Conservation (phyloP, 2,329 filamentous ascomycete species). For the Ceratocystis huliohia region DNA sequence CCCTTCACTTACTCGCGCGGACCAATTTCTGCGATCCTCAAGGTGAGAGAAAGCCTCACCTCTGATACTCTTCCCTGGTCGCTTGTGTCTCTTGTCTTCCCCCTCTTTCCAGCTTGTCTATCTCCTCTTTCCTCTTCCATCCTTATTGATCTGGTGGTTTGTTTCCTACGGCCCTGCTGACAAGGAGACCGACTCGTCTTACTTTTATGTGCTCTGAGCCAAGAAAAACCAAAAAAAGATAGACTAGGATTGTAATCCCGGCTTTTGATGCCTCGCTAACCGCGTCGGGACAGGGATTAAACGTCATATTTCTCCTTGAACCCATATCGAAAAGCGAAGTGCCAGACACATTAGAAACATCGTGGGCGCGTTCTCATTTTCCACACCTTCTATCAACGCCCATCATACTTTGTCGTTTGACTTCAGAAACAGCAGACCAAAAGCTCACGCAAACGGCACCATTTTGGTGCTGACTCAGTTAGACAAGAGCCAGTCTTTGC, state of each 20-base stretch:
- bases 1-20: background rate
- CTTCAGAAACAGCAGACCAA: too few species aligned
- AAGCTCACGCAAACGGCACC: too few species aligned
- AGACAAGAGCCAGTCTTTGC: background rate
- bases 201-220: background rate
- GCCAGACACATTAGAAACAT: constrained; percentile 9
- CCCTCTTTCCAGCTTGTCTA: background rate
- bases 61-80: background rate
- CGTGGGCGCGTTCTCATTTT: constrained; percentile 1
- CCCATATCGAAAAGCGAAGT: background rate
- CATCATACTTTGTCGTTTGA: background rate
- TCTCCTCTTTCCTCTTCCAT: background rate
- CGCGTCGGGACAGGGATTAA: constrained; percentile 17
- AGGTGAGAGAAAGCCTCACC: background rate
- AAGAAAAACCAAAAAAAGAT: constrained; percentile 2
- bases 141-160: background rate
- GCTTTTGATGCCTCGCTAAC: constrained; percentile 16
- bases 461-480: too few species aligned
- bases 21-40: background rate
- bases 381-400: background rate
- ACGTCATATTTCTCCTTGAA: background rate
- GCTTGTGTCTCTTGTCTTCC: constrained; percentile 7
- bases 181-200: background rate
- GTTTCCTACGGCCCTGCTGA: background rate
- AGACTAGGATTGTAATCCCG: background rate